These are phyloP conservation scores for Zea mays DNA, from an alignment of 176 grass and related monocot genomes.

Conservation along the genomic window Zm-B73-REFERENCE-NAM-5.0 NC_050099.1:173618001-173618500, in stretches of 20 bases:
- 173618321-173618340: constrained; percentile 60
- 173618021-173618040: constrained; percentile 25
- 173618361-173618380: constrained; percentile 70
- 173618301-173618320: constrained; percentile 75
- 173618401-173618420: constrained; percentile 71
- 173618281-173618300: constrained; percentile 81
- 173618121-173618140: constrained; percentile 58
- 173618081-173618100: constrained; percentile 63
- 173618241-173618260: constrained; percentile 69
- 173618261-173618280: constrained; percentile 65
- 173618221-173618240: constrained; percentile 65
- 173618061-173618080: constrained; percentile 72
- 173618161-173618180: constrained; percentile 67
- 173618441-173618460: constrained; percentile 63
- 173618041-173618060: constrained; percentile 67
- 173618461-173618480: constrained; percentile 51
- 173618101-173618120: constrained; percentile 74
- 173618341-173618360: constrained; percentile 54
- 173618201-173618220: constrained; percentile 68
- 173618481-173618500: constrained; percentile 66
- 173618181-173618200: constrained; percentile 73
- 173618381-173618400: constrained; percentile 62
- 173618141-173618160: constrained; percentile 44
- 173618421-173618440: constrained; percentile 55
- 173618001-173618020: no score